Evolutionary conservation across 176 grass and related monocot species (phyloP).

Genomic region (Musa beccarii): DNA sequence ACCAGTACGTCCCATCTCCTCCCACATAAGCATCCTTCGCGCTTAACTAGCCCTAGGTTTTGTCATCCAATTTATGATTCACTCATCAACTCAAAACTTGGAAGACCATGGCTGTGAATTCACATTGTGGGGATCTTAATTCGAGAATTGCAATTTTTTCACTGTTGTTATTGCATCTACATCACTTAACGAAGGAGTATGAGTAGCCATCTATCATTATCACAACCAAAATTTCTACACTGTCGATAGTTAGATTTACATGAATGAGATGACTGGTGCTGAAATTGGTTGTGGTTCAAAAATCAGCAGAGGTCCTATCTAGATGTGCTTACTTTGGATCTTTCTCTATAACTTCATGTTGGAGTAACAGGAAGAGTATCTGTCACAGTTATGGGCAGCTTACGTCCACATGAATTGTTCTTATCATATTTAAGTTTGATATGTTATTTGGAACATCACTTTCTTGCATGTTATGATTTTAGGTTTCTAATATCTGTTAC

Average conservation of each 20-base stretch:
- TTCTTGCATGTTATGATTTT: neutral
- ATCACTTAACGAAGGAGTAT: neutral
- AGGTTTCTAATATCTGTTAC: neutral
- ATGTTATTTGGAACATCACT: neutral
- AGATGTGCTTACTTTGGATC: neutral
- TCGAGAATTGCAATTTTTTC: neutral
- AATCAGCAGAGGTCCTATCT: neutral
- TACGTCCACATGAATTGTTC: neutral
- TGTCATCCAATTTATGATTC: neutral
- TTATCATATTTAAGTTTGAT: neutral
- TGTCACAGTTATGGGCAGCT: neutral
- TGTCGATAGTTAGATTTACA: conserved; percentile 1
- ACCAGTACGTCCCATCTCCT: conserved; percentile 53
- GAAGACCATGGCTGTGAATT: neutral
- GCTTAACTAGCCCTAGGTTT: neutral
- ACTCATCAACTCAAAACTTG: neutral
- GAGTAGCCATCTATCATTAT: neutral
- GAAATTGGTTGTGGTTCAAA: neutral
- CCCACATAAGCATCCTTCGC: neutral
- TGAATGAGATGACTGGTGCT: neutral
- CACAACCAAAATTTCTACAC: neutral
- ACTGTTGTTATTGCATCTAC: neutral
- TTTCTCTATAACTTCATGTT: neutral
- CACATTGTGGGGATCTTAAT: neutral
- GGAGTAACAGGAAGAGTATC: neutral